These are phyloP conservation scores for Nidularia sp. DNA, from an alignment of 768 basidiomycete genomes.

Conservation along the genomic window DNA sequence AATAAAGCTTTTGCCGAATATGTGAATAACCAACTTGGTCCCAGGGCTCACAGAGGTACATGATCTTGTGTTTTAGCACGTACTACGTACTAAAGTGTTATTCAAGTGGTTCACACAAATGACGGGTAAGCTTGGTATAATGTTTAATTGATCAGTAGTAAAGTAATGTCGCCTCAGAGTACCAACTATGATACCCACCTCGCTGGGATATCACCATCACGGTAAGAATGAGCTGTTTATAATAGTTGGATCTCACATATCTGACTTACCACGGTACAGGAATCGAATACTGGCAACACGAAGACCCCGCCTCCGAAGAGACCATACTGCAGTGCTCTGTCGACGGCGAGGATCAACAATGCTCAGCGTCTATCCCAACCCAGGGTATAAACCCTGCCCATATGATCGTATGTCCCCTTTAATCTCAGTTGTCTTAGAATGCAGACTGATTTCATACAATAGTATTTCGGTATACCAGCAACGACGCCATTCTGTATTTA, in stretches of 20 bases:
- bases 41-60: slow-evolving; percentile 38
- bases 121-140: slow-evolving; percentile 31
- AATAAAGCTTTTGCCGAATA: slow-evolving; percentile 42
- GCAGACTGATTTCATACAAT: not conserved
- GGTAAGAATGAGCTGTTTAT: slow-evolving; percentile 20
- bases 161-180: slow-evolving; percentile 24
- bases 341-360: slow-evolving; percentile 44
- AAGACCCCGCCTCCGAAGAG: slow-evolving; percentile 33
- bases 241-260: not conserved
- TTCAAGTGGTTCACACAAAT: slow-evolving; percentile 44
- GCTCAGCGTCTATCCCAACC: slow-evolving; percentile 44
- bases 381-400: slow-evolving; percentile 42
- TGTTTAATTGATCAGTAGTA: no score
- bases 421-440: not conserved
- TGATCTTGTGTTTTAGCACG: not conserved
- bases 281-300: slow-evolving; percentile 47
- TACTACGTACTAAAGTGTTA: not conserved
- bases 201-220: slow-evolving; percentile 50
- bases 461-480: slow-evolving; percentile 37
- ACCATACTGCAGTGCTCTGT: slow-evolving; percentile 38
- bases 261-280: slow-evolving; percentile 18
- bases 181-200: slow-evolving; percentile 44
- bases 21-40: slow-evolving; percentile 36
- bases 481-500: slow-evolving; percentile 33
- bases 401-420: slow-evolving; percentile 28